Evolutionary conservation across 2,329 filamentous ascomycete genomes (phyloP).

Genomic region (Beauveria brongniartii): DNA sequence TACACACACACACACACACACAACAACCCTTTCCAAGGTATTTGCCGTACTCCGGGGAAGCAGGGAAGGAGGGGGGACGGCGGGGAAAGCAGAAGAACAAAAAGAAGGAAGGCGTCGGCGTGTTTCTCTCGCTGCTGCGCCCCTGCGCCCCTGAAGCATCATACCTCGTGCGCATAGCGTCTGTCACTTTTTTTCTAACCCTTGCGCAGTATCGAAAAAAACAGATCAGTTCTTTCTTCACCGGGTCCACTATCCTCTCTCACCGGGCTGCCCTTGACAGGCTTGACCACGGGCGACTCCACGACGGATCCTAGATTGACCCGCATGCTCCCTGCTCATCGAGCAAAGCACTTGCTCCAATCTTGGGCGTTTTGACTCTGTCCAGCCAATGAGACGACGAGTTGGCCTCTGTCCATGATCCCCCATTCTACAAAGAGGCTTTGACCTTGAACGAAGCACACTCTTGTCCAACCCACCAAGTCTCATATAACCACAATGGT

Average conservation of each 20-base stretch:
- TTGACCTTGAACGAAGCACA: neutral
- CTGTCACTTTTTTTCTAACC: neutral
- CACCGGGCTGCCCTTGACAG: neutral
- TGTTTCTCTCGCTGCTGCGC: no score
- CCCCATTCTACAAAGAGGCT: neutral
- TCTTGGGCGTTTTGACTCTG: neutral
- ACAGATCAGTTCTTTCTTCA: neutral
- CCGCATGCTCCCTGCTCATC: slow-evolving; percentile 5
- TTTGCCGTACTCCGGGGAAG: no score
- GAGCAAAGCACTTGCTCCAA: neutral
- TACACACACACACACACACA: no score
- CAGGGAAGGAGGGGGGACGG: no score
- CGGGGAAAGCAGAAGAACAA: no score
- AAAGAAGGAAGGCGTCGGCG: no score
- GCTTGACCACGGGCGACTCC: neutral
- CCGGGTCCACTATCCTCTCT: slow-evolving; percentile 8
- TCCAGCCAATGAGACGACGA: neutral
- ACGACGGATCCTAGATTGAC: slow-evolving; percentile 9
- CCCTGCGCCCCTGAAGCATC: neutral
- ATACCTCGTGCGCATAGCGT: neutral
- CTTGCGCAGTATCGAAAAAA: neutral
- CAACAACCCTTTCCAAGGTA: no score
- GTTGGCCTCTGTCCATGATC: neutral
- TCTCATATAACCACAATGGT: slow-evolving; percentile 7
- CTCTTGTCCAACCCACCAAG: slow-evolving; percentile 11